These are phyloP conservation scores for Xylaria sp. DNA, from an alignment of 2,329 filamentous ascomycete genomes.

Conservation along the genomic window DNA sequence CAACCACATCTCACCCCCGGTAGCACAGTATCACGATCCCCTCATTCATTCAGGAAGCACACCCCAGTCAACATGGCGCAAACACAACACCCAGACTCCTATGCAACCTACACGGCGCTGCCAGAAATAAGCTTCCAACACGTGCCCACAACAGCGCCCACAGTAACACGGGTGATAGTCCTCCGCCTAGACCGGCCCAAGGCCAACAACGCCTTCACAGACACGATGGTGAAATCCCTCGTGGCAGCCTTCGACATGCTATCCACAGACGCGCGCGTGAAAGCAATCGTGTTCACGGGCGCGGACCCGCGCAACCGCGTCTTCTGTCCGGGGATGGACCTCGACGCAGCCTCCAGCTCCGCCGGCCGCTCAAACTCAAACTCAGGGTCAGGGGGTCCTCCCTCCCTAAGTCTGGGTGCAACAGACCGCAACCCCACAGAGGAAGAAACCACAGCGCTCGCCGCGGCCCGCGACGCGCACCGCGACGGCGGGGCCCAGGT, in stretches of 20 bases:
- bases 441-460: background rate
- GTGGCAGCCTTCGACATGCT: slow-evolving; percentile 63
- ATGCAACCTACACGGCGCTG: slow-evolving; percentile 44
- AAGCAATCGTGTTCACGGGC: slow-evolving; percentile 65
- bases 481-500: slow-evolving; percentile 65
- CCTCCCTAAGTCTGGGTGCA: slow-evolving; percentile 5
- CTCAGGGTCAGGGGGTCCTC: too few species aligned
- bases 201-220: slow-evolving; percentile 77
- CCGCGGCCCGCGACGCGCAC: slow-evolving; percentile 43
- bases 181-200: slow-evolving; percentile 72
- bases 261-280: slow-evolving; percentile 65
- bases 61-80: slow-evolving; percentile 22
- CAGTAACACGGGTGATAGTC: slow-evolving; percentile 70
- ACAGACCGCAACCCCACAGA: background rate
- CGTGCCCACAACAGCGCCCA: slow-evolving; percentile 61
- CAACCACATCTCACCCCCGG: background rate
- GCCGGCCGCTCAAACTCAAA: slow-evolving; percentile 17
- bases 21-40: background rate
- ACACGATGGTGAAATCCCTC: slow-evolving; percentile 71
- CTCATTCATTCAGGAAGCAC: background rate
- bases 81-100: slow-evolving; percentile 28
- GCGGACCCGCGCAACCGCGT: slow-evolving; percentile 59
- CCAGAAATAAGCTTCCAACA: slow-evolving; percentile 61
- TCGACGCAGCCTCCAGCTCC: slow-evolving; percentile 51
- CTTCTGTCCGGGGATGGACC: slow-evolving; percentile 70